phyloP scores from a whole-genome alignment of 2,329 filamentous ascomycete genomes.

The Penicillium sp. region DNA sequence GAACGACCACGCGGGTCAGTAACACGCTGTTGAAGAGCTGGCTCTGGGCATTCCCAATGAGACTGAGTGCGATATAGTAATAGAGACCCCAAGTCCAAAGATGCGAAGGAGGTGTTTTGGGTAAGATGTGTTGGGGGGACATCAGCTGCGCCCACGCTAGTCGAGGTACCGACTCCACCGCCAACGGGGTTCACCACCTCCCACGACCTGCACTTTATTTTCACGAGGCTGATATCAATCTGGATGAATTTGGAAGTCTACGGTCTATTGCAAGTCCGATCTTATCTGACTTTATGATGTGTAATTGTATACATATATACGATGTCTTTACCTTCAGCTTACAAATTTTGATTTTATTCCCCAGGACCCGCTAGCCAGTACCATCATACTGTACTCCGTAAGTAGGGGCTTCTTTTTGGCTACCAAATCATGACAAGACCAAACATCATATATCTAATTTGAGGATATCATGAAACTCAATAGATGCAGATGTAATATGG shows the following conservation, averaged over 20 bases:
- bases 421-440: neutral
- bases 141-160: slow-evolving; percentile 8
- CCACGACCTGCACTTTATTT: neutral
- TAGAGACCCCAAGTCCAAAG: neutral
- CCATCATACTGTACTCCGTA: neutral
- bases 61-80: neutral
- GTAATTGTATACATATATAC: too few species aligned
- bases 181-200: slow-evolving; percentile 3
- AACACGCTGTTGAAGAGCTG: slow-evolving; percentile 2
- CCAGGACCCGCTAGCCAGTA: neutral
- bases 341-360: neutral
- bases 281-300: neutral
- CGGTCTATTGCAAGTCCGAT: neutral
- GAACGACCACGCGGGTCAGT: slow-evolving; percentile 6
- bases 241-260: too few species aligned
- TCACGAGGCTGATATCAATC: neutral
- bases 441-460: neutral
- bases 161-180: slow-evolving; percentile 10
- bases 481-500: neutral
- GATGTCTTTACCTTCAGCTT: neutral
- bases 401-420: neutral
- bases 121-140: neutral
- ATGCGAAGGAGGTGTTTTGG: neutral
- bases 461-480: neutral
- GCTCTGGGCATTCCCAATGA: slow-evolving; percentile 8